Conservation (phyloP, 176 grass and related monocot species). For the Themeda triandra region DNA sequence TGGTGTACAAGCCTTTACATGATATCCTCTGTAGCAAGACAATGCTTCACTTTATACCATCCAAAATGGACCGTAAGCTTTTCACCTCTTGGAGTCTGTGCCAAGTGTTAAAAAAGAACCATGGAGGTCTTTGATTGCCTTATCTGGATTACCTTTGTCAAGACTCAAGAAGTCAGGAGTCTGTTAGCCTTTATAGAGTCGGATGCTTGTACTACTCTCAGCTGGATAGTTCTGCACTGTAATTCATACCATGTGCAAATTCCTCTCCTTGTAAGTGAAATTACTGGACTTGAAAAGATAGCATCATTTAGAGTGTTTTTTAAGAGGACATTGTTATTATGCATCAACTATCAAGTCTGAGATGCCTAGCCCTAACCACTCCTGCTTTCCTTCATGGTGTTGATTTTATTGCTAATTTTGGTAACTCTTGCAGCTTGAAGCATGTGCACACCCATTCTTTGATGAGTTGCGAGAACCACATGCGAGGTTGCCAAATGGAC, state of each 20-base stretch:
- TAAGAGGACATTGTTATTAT: neutral
- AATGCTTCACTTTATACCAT: neutral
- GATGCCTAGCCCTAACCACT: neutral
- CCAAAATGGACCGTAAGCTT: neutral
- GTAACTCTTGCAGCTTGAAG: slow-evolving; percentile 50
- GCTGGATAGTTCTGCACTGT: neutral
- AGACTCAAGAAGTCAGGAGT: neutral
- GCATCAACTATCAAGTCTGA: neutral
- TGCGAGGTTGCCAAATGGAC: slow-evolving; percentile 70
- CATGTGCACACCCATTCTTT: slow-evolving; percentile 68
- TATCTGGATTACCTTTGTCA: neutral
- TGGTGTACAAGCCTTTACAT: neutral
- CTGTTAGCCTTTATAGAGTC: neutral
- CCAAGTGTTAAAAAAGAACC: neutral
- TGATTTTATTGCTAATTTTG: neutral
- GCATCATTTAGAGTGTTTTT: neutral
- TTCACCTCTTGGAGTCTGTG: neutral
- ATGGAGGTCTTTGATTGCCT: neutral
- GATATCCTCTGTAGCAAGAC: slow-evolving; percentile 5
- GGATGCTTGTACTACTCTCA: neutral
- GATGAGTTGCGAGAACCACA: slow-evolving; percentile 71
- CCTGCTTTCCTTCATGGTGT: neutral
- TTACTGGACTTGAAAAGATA: neutral
- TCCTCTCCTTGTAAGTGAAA: neutral
- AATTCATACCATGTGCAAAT: neutral